phyloP scores from a whole-genome alignment of 139 green algal genomes.

The Micractinium conductrix region DNA sequence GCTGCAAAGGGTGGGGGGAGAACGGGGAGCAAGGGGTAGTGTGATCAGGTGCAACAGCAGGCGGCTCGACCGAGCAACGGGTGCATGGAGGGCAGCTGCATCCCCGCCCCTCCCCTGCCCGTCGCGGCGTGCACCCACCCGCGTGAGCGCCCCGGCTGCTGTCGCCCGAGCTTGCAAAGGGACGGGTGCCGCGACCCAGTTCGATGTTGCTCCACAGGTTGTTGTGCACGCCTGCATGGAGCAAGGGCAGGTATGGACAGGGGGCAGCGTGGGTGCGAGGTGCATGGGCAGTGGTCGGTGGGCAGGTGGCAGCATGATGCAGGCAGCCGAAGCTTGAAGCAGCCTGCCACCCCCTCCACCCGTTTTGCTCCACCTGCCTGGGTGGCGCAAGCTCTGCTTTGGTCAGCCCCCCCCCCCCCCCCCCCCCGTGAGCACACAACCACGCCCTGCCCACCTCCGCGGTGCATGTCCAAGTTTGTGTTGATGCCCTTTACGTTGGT shows the following conservation, averaged over 20 bases:
- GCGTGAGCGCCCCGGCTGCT: not conserved
- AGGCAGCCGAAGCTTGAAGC: too few species aligned
- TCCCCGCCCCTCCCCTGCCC: not conserved
- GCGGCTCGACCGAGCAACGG: not conserved
- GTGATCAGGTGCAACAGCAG: not conserved
- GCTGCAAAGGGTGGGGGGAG: not conserved
- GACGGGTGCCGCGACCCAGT: not conserved
- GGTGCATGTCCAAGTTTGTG: constrained; percentile 16
- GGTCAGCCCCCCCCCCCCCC: too few species aligned
- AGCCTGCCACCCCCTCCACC: too few species aligned
- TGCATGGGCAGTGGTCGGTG: too few species aligned
- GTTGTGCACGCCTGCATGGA: not conserved
- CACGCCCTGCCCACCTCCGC: not conserved
- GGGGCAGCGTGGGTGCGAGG: too few species aligned
- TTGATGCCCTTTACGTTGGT: not conserved
- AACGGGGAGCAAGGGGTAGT: not conserved
- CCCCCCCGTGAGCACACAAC: too few species aligned
- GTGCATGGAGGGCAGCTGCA: not conserved
- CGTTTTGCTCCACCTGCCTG: too few species aligned
- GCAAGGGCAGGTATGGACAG: not conserved
- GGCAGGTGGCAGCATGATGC: too few species aligned
- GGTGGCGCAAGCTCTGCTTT: too few species aligned
- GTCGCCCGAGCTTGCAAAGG: constrained; percentile 3
- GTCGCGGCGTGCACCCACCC: not conserved
- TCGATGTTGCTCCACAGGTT: constrained; percentile 19